These are phyloP conservation scores for Excoecaria cochinchinensis DNA, from an alignment of 345 rosid genomes.

Conservation along the genomic window DNA sequence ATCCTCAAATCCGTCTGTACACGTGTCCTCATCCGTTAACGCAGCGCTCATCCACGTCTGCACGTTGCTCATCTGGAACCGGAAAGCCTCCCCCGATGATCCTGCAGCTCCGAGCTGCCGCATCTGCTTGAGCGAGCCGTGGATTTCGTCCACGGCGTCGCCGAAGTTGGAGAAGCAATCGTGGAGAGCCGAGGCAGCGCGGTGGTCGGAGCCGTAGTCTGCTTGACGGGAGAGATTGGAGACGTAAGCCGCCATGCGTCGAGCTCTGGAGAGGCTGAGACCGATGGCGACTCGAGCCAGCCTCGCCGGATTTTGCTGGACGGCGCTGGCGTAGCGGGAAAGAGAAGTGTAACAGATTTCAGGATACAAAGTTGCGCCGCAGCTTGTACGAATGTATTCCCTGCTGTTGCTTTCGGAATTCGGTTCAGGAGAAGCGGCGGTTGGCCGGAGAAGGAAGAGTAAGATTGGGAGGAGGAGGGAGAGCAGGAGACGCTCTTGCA, in stretches of 20 bases:
- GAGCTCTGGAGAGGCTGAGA: slow-evolving; percentile 56
- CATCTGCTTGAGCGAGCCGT: slow-evolving; percentile 72
- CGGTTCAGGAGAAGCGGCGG: slow-evolving; percentile 24
- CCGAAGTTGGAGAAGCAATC: slow-evolving; percentile 84
- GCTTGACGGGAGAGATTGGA: slow-evolving; percentile 63
- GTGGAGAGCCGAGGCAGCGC: slow-evolving; percentile 62
- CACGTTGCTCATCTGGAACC: slow-evolving; percentile 80
- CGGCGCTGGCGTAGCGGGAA: slow-evolving; percentile 51
- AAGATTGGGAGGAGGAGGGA: slow-evolving; percentile 28
- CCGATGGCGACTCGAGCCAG: slow-evolving; percentile 65
- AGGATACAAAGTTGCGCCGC: slow-evolving; percentile 75
- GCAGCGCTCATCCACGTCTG: slow-evolving; percentile 96
- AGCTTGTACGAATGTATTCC: slow-evolving; percentile 74
- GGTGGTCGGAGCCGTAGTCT: slow-evolving; percentile 48
- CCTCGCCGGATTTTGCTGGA: slow-evolving; percentile 51
- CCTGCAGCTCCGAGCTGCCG: slow-evolving; percentile 42
- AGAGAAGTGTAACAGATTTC: slow-evolving; percentile 74
- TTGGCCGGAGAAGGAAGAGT: slow-evolving; percentile 27
- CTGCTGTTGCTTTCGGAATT: slow-evolving; percentile 28
- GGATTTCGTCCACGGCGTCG: slow-evolving; percentile 83
- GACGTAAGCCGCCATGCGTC: slow-evolving; percentile 44
- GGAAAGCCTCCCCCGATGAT: slow-evolving; percentile 41
- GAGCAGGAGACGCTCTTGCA: slow-evolving; percentile 11
- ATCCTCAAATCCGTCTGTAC: slow-evolving; percentile 76
- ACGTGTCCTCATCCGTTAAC: slow-evolving; percentile 90